Evolutionary conservation across 129 eudicot species (phyloP).

Genomic region (Silybum marianum): DNA sequence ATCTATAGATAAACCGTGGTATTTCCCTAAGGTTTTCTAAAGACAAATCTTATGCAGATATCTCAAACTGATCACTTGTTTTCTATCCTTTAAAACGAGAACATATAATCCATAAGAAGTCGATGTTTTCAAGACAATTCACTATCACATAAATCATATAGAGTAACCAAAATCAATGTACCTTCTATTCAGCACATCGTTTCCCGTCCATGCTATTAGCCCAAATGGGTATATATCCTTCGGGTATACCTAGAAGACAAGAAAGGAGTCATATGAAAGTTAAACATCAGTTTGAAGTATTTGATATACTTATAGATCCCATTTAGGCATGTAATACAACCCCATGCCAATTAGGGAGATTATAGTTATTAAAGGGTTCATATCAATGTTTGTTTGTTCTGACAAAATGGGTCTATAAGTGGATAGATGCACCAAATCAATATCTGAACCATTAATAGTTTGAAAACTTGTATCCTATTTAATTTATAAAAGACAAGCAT

Average conservation of each 20-base stretch:
- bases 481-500: neutral
- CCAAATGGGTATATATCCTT: constrained; percentile 90
- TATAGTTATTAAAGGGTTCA: neutral
- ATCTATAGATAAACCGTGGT: neutral
- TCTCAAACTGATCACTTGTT: neutral
- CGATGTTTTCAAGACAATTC: neutral
- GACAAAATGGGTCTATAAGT: neutral
- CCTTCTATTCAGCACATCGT: constrained; percentile 94
- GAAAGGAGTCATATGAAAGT: constrained; percentile 3
- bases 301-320: neutral
- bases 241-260: constrained; percentile 73
- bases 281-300: neutral
- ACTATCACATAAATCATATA: constrained; percentile 7
- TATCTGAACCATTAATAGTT: neutral
- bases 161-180: constrained; percentile 18
- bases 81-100: neutral
- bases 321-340: neutral
- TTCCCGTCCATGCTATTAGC: constrained; percentile 91
- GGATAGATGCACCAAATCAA: neutral
- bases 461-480: neutral
- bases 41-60: neutral
- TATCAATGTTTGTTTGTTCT: neutral
- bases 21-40: neutral
- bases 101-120: neutral
- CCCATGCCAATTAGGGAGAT: neutral